These are phyloP conservation scores for Botrytis porri DNA, from an alignment of 2,329 filamentous ascomycete genomes.

Conservation along the genomic window DNA sequence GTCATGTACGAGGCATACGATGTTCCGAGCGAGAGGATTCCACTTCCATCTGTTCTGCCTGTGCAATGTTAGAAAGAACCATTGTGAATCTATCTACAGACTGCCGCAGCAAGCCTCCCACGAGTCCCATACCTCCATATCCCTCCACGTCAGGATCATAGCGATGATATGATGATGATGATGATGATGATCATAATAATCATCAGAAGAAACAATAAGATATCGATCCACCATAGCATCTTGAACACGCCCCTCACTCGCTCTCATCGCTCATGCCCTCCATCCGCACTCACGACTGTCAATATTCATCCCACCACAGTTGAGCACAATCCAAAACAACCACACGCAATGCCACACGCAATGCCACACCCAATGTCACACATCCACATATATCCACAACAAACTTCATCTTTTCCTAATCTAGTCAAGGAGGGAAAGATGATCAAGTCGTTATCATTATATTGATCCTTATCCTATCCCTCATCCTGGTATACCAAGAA, in stretches of 20 bases:
- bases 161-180: neutral
- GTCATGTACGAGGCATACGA: neutral
- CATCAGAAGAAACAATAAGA: neutral
- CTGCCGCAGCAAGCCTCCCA: neutral
- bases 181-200: neutral
- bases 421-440: neutral
- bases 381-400: neutral
- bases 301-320: neutral
- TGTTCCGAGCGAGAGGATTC: neutral
- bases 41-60: neutral
- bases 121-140: neutral
- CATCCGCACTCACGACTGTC: neutral
- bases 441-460: neutral
- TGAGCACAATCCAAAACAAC: neutral
- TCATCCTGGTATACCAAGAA: neutral
- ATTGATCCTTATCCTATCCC: neutral
- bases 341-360: neutral
- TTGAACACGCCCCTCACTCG: neutral
- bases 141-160: neutral
- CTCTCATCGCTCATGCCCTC: neutral
- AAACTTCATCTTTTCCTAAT: slow-evolving; percentile 9
- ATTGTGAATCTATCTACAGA: too few species aligned
- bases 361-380: neutral
- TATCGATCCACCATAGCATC: neutral
- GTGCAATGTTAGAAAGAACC: neutral